Percentiles rank a stretch among this genome's conserved stretches.
Evolutionary conservation across 306 rosid genomes (phyloP).

Genomic region (Lotus japonicus): DNA sequence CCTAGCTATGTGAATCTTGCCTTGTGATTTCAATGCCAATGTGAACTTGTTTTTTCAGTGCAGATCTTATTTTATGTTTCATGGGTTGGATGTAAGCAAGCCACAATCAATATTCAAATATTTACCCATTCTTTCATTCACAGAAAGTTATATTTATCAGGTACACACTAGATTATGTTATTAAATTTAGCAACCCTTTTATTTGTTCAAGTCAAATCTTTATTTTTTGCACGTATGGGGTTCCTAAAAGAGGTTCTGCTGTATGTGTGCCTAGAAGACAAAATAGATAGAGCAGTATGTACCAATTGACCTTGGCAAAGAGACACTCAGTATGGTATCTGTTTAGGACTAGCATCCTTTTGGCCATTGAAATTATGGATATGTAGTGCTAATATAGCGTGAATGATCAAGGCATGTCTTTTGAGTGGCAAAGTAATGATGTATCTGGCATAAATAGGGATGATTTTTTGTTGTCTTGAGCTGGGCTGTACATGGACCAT

Average conservation of each 20-base stretch:
- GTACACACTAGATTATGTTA: constrained; percentile 30
- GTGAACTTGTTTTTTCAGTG: constrained; percentile 46
- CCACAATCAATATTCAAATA: constrained; percentile 66
- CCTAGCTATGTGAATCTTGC: background rate
- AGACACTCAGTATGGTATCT: background rate
- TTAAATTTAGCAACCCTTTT: constrained; percentile 3
- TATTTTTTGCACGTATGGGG: background rate
- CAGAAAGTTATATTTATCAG: constrained; percentile 90
- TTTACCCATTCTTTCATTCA: constrained; percentile 74
- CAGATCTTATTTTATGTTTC: constrained; percentile 97
- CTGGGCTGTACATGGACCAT: background rate
- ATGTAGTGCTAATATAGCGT: background rate
- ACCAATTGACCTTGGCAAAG: background rate
- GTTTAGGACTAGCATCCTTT: background rate
- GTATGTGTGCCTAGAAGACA: background rate
- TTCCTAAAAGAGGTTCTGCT: background rate
- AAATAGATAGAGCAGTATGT: background rate
- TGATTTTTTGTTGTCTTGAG: constrained; percentile 7
- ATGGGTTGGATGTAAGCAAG: constrained; percentile 67
- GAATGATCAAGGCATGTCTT: background rate
- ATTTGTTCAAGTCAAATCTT: background rate
- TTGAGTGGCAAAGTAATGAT: too few relatives aligned
- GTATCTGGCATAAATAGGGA: background rate
- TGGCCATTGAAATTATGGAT: background rate
- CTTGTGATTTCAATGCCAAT: constrained; percentile 6